These are phyloP conservation scores for Candida boleticola DNA, from an alignment of 805 yeast species.

Conservation along the genomic window DNA sequence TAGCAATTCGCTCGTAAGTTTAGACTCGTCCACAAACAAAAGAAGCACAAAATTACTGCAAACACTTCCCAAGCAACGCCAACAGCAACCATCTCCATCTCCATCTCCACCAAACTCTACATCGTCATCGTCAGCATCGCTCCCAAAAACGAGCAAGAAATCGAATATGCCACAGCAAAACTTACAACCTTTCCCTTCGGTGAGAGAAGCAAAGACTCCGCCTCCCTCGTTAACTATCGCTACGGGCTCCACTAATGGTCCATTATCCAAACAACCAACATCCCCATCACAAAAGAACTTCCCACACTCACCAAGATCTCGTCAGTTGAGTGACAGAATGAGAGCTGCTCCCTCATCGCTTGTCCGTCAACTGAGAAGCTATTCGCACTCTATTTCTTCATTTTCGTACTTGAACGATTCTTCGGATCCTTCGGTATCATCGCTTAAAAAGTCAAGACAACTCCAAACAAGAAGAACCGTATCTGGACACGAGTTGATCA, in stretches of 20 bases:
- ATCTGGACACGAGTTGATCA: slow-evolving; percentile 9
- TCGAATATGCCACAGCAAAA: not conserved
- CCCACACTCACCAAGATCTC: not conserved
- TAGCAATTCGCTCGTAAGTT: not conserved
- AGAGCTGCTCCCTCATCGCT: slow-evolving; percentile 33
- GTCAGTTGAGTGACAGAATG: slow-evolving; percentile 24
- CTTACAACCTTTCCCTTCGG: not conserved
- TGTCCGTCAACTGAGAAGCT: slow-evolving; percentile 31
- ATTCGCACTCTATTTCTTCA: slow-evolving; percentile 13
- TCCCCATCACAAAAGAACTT: not conserved
- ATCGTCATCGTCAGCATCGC: not conserved
- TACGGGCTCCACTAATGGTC: not conserved
- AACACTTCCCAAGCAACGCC: not conserved
- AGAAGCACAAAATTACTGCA: not conserved
- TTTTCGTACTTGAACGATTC: slow-evolving; percentile 2
- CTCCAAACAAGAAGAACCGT: slow-evolving; percentile 6
- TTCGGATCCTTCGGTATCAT: slow-evolving; percentile 9
- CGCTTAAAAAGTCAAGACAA: not conserved
- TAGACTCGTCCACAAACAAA: not conserved
- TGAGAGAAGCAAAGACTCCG: not conserved
- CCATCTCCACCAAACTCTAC: slow-evolving; percentile 1
- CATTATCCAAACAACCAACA: not conserved
- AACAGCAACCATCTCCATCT: slow-evolving; percentile 1
- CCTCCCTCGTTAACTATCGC: slow-evolving; percentile 1
- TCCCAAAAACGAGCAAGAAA: not conserved